Conservation (phyloP, 2,329 filamentous ascomycete species). For the Beauveria sp. region DNA sequence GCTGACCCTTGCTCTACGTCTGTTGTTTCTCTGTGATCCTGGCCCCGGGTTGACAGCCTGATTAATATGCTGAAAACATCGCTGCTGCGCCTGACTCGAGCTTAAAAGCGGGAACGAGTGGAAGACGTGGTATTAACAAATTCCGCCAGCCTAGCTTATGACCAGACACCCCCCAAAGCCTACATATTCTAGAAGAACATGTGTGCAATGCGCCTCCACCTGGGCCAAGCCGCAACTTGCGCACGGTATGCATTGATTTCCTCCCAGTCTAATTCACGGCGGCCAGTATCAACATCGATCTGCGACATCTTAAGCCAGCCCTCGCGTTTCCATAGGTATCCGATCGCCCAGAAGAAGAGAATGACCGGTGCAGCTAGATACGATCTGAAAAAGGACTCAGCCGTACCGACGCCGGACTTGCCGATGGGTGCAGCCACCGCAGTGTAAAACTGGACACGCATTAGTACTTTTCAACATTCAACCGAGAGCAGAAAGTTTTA, state of each 20-base stretch:
- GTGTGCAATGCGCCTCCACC: conserved; percentile 37
- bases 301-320: conserved; percentile 50
- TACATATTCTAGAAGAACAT: conserved; percentile 23
- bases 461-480: neutral
- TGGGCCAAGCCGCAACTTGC: conserved; percentile 41
- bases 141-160: neutral
- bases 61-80: too few species aligned
- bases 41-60: too few species aligned
- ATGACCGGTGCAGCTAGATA: conserved; percentile 50
- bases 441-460: conserved; percentile 36
- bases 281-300: conserved; percentile 62
- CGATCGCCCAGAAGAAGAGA: conserved; percentile 46
- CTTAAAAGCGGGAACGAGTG: too few species aligned
- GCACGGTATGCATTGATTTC: conserved; percentile 48
- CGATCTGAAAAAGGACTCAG: conserved; percentile 46
- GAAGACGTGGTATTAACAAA: neutral
- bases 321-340: conserved; percentile 59
- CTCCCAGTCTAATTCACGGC: conserved; percentile 60
- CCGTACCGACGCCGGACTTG: conserved; percentile 28
- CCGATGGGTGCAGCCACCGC: conserved; percentile 34
- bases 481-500: conserved; percentile 20
- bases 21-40: too few species aligned
- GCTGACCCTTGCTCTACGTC: too few species aligned
- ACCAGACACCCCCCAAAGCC: neutral
- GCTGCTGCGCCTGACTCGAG: too few species aligned